Percentiles rank a stretch among this genome's conserved stretches.
Evolutionary conservation across 805 yeast genomes (phyloP).

Genomic region (Yamadazyma insecticola): DNA sequence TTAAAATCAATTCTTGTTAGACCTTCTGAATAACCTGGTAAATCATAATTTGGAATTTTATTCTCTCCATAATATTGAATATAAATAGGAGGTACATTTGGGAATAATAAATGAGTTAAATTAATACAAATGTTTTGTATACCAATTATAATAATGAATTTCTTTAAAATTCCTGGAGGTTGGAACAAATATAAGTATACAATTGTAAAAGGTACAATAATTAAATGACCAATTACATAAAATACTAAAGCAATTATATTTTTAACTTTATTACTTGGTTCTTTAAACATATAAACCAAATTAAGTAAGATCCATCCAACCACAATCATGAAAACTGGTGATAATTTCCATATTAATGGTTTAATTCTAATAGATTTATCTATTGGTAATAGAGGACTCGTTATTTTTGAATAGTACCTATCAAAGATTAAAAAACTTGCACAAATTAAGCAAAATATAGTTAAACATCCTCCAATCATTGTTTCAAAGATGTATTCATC

Average conservation of each 20-base stretch:
- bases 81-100: constrained; percentile 77
- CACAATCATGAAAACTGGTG: constrained; percentile 39
- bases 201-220: constrained; percentile 57
- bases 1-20: constrained; percentile 60
- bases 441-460: constrained; percentile 13
- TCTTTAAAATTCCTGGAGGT: constrained; percentile 55
- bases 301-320: constrained; percentile 49
- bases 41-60: constrained; percentile 52
- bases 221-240: constrained; percentile 58
- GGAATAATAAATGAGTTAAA: constrained; percentile 55
- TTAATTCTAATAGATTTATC: background rate
- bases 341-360: constrained; percentile 4
- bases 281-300: constrained; percentile 36
- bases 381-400: too few relatives aligned
- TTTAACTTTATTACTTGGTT: constrained; percentile 38
- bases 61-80: constrained; percentile 57
- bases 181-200: constrained; percentile 64
- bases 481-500: constrained; percentile 38
- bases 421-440: constrained; percentile 14
- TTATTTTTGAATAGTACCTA: constrained; percentile 1
- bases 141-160: constrained; percentile 54
- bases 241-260: constrained; percentile 60
- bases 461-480: constrained; percentile 6
- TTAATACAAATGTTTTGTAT: constrained; percentile 58
- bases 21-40: constrained; percentile 68